Evolutionary conservation across 345 rosid genomes (phyloP).

Genomic region (Litchi chinensis): DNA sequence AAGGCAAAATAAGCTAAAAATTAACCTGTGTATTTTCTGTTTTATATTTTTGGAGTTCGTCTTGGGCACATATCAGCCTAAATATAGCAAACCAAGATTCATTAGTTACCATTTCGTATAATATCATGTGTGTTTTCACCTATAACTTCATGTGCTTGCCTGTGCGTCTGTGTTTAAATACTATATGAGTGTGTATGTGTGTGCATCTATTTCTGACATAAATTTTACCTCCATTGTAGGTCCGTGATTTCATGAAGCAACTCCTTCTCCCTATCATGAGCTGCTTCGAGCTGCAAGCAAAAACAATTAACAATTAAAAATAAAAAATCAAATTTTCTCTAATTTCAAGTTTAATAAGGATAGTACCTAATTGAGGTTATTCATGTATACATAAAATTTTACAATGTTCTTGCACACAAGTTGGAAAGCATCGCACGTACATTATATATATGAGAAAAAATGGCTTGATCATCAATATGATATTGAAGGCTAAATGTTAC

Average conservation of each 20-base stretch:
- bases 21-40: constrained; percentile 70
- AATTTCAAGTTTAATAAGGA: background rate
- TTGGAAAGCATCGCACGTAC: background rate
- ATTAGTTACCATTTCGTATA: constrained; percentile 1
- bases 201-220: background rate
- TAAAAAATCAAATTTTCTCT: background rate
- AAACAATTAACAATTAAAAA: background rate
- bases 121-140: background rate
- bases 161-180: background rate
- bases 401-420: background rate
- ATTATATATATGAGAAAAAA: background rate
- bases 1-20: background rate
- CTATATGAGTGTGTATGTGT: background rate
- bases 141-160: too few relatives aligned
- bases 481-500: background rate
- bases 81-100: constrained; percentile 18
- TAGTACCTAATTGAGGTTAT: background rate
- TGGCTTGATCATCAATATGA: background rate
- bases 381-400: background rate
- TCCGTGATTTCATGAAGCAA: constrained; percentile 87
- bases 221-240: constrained; percentile 77
- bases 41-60: constrained; percentile 80
- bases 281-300: constrained; percentile 74
- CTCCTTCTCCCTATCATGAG: constrained; percentile 92
- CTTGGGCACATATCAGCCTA: constrained; percentile 84